Evolutionary conservation across 208 protist genomes (phyloP).

Genomic region (Trypanosoma lewisi): DNA sequence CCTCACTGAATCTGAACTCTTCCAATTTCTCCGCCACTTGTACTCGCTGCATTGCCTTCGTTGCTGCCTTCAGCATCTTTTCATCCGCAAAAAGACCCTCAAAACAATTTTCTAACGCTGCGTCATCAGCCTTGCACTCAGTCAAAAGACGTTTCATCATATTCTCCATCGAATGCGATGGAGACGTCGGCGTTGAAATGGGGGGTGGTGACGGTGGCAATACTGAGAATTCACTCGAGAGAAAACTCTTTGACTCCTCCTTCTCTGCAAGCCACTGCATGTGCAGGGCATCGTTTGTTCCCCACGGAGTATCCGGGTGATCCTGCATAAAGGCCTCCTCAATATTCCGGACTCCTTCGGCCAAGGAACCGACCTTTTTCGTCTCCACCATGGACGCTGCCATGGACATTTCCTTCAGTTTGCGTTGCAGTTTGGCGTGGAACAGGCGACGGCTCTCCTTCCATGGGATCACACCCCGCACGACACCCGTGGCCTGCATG

Average conservation of each 20-base stretch:
- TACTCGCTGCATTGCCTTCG: slow-evolving; percentile 12
- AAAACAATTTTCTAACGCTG: slow-evolving; percentile 42
- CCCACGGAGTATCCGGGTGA: slow-evolving; percentile 37
- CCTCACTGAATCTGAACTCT: not conserved
- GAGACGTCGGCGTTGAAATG: not conserved
- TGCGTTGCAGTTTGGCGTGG: slow-evolving; percentile 90
- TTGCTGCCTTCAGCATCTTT: slow-evolving; percentile 31
- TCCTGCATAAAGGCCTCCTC: slow-evolving; percentile 37
- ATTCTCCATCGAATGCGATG: not conserved
- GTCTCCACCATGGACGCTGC: slow-evolving; percentile 56
- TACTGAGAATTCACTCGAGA: not conserved
- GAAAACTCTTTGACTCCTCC: slow-evolving; percentile 7
- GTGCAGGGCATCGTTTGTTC: slow-evolving; percentile 38
- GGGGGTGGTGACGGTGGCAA: not conserved
- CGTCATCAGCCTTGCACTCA: slow-evolving; percentile 20
- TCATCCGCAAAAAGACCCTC: slow-evolving; percentile 49
- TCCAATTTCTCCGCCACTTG: not conserved
- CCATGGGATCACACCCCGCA: slow-evolving; percentile 92
- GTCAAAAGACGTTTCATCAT: slow-evolving; percentile 9
- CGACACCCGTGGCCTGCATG: slow-evolving; percentile 94
- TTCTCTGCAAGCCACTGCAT: slow-evolving; percentile 50
- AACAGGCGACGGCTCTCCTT: slow-evolving; percentile 87
- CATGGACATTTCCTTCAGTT: slow-evolving; percentile 80
- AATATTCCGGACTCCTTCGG: slow-evolving; percentile 40
- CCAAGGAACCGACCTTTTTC: slow-evolving; percentile 26